A percentile compares a stretch with the other conserved stretches of the same genome.
Conservation (phyloP, 148 eudicot genomes). For the Simmondsia chinensis region DNA sequence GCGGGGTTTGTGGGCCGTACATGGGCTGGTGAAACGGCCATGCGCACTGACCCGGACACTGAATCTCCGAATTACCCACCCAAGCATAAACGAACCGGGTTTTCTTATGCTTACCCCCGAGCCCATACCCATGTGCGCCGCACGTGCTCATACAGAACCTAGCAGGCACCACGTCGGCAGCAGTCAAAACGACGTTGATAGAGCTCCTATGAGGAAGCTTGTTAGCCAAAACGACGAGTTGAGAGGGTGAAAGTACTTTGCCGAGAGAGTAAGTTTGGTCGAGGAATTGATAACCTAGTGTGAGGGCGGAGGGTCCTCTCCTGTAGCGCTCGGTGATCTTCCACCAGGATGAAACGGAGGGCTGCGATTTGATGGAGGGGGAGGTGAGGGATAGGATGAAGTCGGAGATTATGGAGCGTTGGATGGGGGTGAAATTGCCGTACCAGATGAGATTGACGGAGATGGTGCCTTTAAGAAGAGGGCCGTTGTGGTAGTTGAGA, state of each 20-base stretch:
- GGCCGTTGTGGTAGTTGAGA: slow-evolving; percentile 57
- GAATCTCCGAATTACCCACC: slow-evolving; percentile 54
- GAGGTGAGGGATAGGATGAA: slow-evolving; percentile 38
- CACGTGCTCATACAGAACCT: slow-evolving; percentile 30
- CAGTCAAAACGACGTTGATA: slow-evolving; percentile 31
- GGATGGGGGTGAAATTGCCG: slow-evolving; percentile 44
- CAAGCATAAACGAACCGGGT: slow-evolving; percentile 30
- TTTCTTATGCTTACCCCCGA: slow-evolving; percentile 12
- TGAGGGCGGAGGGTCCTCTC: slow-evolving; percentile 10
- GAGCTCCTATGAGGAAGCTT: slow-evolving; percentile 15
- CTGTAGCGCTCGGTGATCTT: slow-evolving; percentile 14
- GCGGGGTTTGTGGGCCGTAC: slow-evolving; percentile 40
- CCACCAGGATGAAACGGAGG: slow-evolving; percentile 45
- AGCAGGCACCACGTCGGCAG: slow-evolving; percentile 23
- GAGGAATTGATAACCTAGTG: slow-evolving; percentile 19
- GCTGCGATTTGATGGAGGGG: slow-evolving; percentile 9
- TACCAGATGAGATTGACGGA: slow-evolving; percentile 66
- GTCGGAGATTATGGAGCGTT: slow-evolving; percentile 44
- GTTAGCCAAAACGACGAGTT: slow-evolving; percentile 15
- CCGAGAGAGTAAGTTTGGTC: slow-evolving; percentile 26
- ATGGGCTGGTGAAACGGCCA: slow-evolving; percentile 61
- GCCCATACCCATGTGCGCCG: slow-evolving; percentile 32
- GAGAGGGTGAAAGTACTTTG: slow-evolving; percentile 9
- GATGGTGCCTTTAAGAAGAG: slow-evolving; percentile 42
- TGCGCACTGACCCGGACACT: slow-evolving; percentile 56